These are phyloP conservation scores for Pleodorina starrii DNA, from an alignment of 139 green algal species.

Conservation along the genomic window DNA sequence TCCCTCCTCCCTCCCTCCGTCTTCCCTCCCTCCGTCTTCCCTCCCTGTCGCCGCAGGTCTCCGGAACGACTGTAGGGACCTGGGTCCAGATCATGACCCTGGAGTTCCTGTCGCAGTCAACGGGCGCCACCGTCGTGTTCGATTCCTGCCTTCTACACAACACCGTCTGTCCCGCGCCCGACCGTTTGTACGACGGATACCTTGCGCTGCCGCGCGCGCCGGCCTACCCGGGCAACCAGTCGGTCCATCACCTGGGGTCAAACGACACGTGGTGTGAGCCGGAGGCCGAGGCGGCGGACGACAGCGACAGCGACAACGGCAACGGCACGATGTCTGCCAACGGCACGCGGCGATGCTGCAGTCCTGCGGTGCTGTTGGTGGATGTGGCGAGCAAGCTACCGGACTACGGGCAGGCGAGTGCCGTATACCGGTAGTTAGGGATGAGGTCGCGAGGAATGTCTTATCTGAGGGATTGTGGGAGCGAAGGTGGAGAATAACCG, in stretches of 20 bases:
- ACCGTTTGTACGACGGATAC: neutral
- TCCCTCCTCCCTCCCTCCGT: too few species aligned
- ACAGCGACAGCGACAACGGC: too few species aligned
- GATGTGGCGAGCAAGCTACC: neutral
- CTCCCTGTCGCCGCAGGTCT: too few species aligned
- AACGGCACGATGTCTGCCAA: neutral
- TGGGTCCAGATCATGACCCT: slow-evolving; percentile 23
- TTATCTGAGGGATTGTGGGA: too few species aligned
- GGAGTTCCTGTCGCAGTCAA: slow-evolving; percentile 18
- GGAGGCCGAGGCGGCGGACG: neutral
- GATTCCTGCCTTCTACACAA: slow-evolving; percentile 25
- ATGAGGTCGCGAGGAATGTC: too few species aligned
- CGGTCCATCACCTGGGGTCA: neutral
- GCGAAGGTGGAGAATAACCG: too few species aligned
- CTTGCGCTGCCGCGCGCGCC: neutral
- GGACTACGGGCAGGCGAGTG: neutral
- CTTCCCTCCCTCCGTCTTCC: too few species aligned
- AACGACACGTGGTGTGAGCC: neutral
- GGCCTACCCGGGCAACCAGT: neutral
- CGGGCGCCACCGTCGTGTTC: slow-evolving; percentile 5
- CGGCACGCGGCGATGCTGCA: neutral
- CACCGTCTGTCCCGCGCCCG: slow-evolving; percentile 8
- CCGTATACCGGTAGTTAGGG: too few species aligned
- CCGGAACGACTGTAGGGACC: slow-evolving; percentile 27
- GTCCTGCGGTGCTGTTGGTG: neutral